Conservation (phyloP, 208 protist genomes). For the Acanthamoeba triangularis region DNA sequence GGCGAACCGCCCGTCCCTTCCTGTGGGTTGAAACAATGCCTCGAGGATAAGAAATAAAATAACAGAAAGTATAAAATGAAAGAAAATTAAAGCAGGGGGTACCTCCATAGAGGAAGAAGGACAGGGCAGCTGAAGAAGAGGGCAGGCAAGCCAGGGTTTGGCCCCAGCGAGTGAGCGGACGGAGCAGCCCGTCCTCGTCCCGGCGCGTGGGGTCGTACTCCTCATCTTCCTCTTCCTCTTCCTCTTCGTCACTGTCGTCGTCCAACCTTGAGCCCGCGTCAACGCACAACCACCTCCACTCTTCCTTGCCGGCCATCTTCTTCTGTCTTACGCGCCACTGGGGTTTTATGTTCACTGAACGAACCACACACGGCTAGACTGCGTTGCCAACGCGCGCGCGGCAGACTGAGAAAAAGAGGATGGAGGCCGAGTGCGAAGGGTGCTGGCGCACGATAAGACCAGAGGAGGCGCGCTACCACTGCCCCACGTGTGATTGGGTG, state of each 20-base stretch:
- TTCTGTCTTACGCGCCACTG: too few species aligned
- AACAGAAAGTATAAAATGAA: not conserved
- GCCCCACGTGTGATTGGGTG: not conserved
- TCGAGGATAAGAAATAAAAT: not conserved
- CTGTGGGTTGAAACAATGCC: not conserved
- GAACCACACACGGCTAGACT: too few species aligned
- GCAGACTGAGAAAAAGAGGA: too few species aligned
- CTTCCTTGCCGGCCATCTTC: not conserved
- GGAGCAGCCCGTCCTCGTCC: not conserved
- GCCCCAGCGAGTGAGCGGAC: too few species aligned
- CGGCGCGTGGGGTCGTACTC: not conserved
- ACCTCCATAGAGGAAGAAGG: constrained; percentile 27
- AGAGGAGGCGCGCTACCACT: not conserved
- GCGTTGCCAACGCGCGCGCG: too few species aligned
- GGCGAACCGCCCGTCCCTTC: not conserved
- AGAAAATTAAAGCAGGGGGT: not conserved
- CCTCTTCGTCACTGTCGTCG: not conserved
- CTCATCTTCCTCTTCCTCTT: not conserved
- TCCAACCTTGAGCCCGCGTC: not conserved
- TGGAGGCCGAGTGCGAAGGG: not conserved
- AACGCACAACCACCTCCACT: not conserved
- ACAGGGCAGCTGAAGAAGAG: not conserved
- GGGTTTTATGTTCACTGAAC: too few species aligned
- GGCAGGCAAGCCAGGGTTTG: not conserved
- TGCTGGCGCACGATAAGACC: not conserved